These are phyloP conservation scores for Coniochaeta pulveracea DNA, from an alignment of 2,329 filamentous ascomycete species.

Conservation along the genomic window DNA sequence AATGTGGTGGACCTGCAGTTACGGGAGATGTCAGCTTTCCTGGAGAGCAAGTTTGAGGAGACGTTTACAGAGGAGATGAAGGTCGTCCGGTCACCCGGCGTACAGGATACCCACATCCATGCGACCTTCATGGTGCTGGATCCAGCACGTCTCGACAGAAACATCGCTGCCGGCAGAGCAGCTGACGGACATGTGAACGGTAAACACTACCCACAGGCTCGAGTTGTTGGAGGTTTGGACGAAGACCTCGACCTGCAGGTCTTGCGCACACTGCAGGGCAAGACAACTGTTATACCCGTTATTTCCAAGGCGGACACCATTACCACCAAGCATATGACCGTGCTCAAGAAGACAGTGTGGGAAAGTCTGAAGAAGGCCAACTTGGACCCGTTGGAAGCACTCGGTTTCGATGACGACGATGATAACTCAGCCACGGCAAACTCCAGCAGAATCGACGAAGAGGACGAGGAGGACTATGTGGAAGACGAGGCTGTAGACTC, in stretches of 20 bases:
- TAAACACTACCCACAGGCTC: slow-evolving; percentile 29
- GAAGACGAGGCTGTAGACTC: slow-evolving; percentile 14
- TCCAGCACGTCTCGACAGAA: slow-evolving; percentile 73
- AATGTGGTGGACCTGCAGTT: slow-evolving; percentile 91
- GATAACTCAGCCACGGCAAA: slow-evolving; percentile 30
- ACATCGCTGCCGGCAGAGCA: slow-evolving; percentile 57
- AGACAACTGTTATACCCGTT: slow-evolving; percentile 90
- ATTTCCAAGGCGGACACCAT: slow-evolving; percentile 96
- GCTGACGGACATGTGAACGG: slow-evolving; percentile 39
- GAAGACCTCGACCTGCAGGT: slow-evolving; percentile 87
- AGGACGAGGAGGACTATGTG: slow-evolving; percentile 36
- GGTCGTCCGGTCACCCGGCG: slow-evolving; percentile 83
- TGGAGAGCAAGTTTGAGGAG: slow-evolving; percentile 97
- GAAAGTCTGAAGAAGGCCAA: slow-evolving; percentile 75
- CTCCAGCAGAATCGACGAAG: slow-evolving; percentile 42
- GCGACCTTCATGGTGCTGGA: slow-evolving; percentile 90
- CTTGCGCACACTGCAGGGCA: slow-evolving; percentile 75
- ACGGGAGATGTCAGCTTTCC: slow-evolving; percentile 78
- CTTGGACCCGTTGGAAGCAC: slow-evolving; percentile 76
- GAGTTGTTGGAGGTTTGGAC: slow-evolving; percentile 60
- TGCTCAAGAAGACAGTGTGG: slow-evolving; percentile 85
- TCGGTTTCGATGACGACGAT: slow-evolving; percentile 69
- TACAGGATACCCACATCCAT: slow-evolving; percentile 94
- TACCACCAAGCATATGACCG: slow-evolving; percentile 87
- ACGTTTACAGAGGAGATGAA: slow-evolving; percentile 97